phyloP scores from a whole-genome alignment of 2,329 filamentous ascomycete genomes.

The Beauveria medogensis region DNA sequence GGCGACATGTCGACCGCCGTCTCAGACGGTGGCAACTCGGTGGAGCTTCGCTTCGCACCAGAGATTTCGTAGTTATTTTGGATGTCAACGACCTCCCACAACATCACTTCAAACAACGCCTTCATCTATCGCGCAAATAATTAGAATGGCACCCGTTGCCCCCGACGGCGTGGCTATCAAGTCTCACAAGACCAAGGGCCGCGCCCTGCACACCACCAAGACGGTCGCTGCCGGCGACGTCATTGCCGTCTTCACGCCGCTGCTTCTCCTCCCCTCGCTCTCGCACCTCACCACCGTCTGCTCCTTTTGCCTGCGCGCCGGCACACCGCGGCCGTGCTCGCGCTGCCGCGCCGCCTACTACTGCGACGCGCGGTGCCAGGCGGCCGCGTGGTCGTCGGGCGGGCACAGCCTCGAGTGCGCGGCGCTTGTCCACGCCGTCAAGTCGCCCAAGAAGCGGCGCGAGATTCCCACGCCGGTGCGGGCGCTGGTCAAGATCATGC shows the following conservation, averaged over 20 bases:
- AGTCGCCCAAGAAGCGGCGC: conserved; percentile 15
- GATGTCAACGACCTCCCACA: not conserved
- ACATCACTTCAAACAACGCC: not conserved
- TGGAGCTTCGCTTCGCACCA: conserved; percentile 7
- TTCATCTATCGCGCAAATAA: no score
- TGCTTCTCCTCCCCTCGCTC: conserved; percentile 40
- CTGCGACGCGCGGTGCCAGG: conserved; percentile 47
- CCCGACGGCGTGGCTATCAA: not conserved
- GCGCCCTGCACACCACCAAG: conserved; percentile 36
- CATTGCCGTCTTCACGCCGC: conserved; percentile 36
- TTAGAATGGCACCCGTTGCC: not conserved
- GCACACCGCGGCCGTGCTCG: conserved; percentile 35
- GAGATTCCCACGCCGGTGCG: conserved; percentile 47
- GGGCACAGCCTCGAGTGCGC: conserved; percentile 50
- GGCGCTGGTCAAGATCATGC: conserved; percentile 43
- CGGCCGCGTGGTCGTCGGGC: conserved; percentile 42
- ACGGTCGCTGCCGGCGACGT: conserved; percentile 35
- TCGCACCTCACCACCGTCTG: conserved; percentile 35
- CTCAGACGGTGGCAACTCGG: not conserved
- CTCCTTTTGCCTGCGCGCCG: conserved; percentile 37
- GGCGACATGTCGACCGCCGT: not conserved
- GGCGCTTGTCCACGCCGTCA: conserved; percentile 26
- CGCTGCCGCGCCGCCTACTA: conserved; percentile 47
- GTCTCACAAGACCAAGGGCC: conserved; percentile 27
- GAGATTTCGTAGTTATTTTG: not conserved